A percentile compares a stretch with the other conserved stretches of the same genome.
Conservation (phyloP, 352 stramenopile species). For the Achlya hypogyna region DNA sequence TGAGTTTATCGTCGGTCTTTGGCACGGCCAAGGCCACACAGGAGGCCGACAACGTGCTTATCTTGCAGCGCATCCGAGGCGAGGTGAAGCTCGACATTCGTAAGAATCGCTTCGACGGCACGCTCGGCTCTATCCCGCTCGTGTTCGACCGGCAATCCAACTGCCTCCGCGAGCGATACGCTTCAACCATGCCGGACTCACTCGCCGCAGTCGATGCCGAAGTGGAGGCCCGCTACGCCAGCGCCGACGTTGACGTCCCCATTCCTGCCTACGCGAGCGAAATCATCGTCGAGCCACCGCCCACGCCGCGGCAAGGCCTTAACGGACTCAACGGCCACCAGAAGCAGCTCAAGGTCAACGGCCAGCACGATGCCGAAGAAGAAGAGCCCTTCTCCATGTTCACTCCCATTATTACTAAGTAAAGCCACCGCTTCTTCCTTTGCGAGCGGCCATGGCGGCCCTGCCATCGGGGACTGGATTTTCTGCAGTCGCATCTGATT, state of each 20-base stretch:
- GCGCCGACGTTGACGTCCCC: not conserved
- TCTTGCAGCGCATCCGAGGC: constrained; percentile 88
- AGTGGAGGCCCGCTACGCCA: constrained; percentile 31
- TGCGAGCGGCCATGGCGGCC: too few relatives aligned
- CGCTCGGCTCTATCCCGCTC: constrained; percentile 81
- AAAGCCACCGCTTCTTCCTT: constrained; percentile 25
- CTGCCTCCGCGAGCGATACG: constrained; percentile 54
- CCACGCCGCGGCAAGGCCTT: not conserved
- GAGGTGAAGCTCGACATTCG: constrained; percentile 94
- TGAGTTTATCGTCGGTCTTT: constrained; percentile 95
- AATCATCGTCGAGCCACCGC: not conserved
- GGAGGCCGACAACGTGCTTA: constrained; percentile 99
- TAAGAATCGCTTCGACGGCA: constrained; percentile 94
- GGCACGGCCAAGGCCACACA: constrained; percentile 98
- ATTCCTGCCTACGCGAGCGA: not conserved
- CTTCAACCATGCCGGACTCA: constrained; percentile 55
- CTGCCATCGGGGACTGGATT: too few relatives aligned
- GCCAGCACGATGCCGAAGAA: constrained; percentile 2
- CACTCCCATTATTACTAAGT: constrained; percentile 80
- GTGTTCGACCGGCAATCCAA: constrained; percentile 67
- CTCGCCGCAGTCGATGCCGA: constrained; percentile 65
- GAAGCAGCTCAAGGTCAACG: constrained; percentile 14
- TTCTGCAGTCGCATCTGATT: too few relatives aligned
- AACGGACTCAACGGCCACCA: constrained; percentile 5
- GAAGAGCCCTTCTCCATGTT: constrained; percentile 71